phyloP scores from a whole-genome alignment of 2,329 filamentous ascomycete species.

The Herpotrichia juniperi region DNA sequence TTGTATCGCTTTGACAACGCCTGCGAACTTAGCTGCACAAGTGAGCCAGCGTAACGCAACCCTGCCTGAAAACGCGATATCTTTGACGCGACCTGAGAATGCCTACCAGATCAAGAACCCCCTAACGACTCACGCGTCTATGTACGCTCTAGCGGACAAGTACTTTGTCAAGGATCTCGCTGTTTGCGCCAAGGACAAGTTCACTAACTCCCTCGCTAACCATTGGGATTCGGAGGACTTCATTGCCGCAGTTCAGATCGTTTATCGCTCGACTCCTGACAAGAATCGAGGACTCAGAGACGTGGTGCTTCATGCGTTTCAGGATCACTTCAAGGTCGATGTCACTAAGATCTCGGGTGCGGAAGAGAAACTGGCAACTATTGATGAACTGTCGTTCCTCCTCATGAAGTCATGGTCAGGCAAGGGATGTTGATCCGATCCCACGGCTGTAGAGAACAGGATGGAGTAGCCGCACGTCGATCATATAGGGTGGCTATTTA shows the following conservation, averaged over 20 bases:
- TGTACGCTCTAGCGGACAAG: slow-evolving; percentile 27
- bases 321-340: slow-evolving; percentile 22
- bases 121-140: slow-evolving; percentile 24
- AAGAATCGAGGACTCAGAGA: slow-evolving; percentile 39
- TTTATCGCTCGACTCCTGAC: slow-evolving; percentile 31
- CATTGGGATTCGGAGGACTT: slow-evolving; percentile 31
- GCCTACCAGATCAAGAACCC: slow-evolving; percentile 35
- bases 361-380: slow-evolving; percentile 15
- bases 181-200: slow-evolving; percentile 16
- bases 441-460: too few species aligned
- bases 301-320: slow-evolving; percentile 26
- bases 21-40: not conserved
- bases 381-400: slow-evolving; percentile 18
- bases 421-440: not conserved
- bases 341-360: slow-evolving; percentile 10
- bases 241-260: slow-evolving; percentile 28
- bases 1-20: too few species aligned
- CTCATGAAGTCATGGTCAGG: slow-evolving; percentile 19
- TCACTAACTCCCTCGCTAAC: slow-evolving; percentile 11
- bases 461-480: too few species aligned
- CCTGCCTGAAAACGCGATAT: not conserved
- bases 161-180: slow-evolving; percentile 20
- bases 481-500: too few species aligned
- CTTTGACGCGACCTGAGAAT: not conserved
- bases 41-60: not conserved